Evolutionary conservation across 805 yeast species (phyloP).

Genomic region (Pichia pseudocactophila): DNA sequence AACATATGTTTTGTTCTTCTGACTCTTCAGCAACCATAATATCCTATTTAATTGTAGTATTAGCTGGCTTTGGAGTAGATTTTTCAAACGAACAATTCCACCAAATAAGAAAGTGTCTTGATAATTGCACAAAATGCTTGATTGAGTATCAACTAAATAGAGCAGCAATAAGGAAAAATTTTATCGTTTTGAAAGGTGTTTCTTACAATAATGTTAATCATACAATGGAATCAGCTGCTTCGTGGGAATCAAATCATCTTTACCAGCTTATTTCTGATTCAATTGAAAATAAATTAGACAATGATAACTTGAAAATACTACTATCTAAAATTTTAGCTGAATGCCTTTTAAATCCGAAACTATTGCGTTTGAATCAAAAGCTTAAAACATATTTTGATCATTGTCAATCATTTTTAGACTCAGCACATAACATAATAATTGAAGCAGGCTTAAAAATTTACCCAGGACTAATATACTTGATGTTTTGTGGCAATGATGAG

Average conservation of each 20-base stretch:
- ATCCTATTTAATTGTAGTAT: constrained; percentile 9
- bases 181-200: constrained; percentile 38
- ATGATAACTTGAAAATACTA: constrained; percentile 8
- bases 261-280: constrained; percentile 12
- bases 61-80: constrained; percentile 14
- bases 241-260: constrained; percentile 22
- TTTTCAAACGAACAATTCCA: constrained; percentile 27
- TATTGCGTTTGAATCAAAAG: constrained; percentile 32
- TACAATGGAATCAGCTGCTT: constrained; percentile 18
- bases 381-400: constrained; percentile 32
- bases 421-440: constrained; percentile 6
- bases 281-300: constrained; percentile 17
- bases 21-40: constrained; percentile 6
- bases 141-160: constrained; percentile 44
- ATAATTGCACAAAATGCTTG: constrained; percentile 47
- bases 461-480: constrained; percentile 47
- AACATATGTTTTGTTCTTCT: constrained; percentile 19
- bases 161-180: constrained; percentile 41
- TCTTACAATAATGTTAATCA: constrained; percentile 17
- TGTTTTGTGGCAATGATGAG: constrained; percentile 43
- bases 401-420: constrained; percentile 22
- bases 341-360: constrained; percentile 43
- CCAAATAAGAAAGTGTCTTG: constrained; percentile 26
- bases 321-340: constrained; percentile 33
- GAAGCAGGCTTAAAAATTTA: constrained; percentile 20